Evolutionary conservation across 306 rosid species (phyloP), one percentile per base, ranked within the genome.

Genomic region (Cucurbita ficifolia): DNA sequence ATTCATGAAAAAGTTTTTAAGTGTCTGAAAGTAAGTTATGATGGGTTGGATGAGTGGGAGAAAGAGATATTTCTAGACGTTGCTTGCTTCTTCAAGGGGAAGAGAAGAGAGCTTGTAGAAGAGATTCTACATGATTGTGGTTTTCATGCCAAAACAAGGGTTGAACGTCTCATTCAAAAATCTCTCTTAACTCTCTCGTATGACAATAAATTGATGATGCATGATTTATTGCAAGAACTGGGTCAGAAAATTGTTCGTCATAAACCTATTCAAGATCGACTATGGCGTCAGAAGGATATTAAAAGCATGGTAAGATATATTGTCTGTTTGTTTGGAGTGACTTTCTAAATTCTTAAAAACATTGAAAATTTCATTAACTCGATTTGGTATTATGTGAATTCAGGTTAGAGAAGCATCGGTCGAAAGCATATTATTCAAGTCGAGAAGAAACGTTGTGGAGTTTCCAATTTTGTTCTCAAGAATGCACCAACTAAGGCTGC

Each of bases 81-180:
- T 43, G 72, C 54, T 76, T 77, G 86, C 75, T 87, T 84, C 79
- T 87, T 84, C 51, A 78, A 71, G 29, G 87, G 84, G 53, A 83
- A 64, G 76, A 45, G 33, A 12, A 24, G 24, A 35, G 81, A 64
- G 36, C 19, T 62, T 68, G 82, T 75, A 1, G 72, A 40, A 22
- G 58, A 77, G 36, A 68, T 81, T 10, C 36, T 83, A 10, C 73
- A 81, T 67, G 72, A 54, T 21, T 67, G 72, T 67, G 85, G 80
- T 4, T 67, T 73, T 55, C 40, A 17, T 60, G 73, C 85, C 35
- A 10, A 1, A 16, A 79, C 70, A 69, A 85, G 82, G 40, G 55
- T 83, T 46, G 80, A 79, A 1, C 40, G 68, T 62, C 79, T 84
- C 53, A 49, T 62, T 50, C 82, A 84, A 69, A 82, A 80, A 69